Evolutionary conservation across 2,329 filamentous ascomycete species (phyloP), one percentile per base, ranked within the genome.

Genomic region (Cephalotrichum gorgonifer): DNA sequence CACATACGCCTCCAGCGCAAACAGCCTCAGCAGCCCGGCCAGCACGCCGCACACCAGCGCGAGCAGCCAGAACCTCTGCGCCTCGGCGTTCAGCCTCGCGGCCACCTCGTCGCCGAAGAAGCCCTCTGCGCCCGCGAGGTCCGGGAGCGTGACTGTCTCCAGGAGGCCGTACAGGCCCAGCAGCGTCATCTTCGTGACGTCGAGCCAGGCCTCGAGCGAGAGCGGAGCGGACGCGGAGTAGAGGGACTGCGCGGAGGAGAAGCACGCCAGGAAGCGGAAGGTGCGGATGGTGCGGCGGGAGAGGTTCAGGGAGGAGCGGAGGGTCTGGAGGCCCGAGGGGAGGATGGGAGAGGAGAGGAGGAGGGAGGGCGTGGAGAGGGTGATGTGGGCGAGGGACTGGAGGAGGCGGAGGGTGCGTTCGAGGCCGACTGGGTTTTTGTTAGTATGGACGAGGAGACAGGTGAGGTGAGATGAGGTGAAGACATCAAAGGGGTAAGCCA

Each of bases 31-130:
- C 28, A 70, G 27, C 2, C 68, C 65, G 23, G 68, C 57, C 3
- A 74, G 39, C 0, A 78, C 64, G 1, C 74, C 77, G 51, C 75
- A 73, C 11, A 65, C 65, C 22, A 88, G 65, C 0, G 75, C 74
- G 35, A 81, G 76, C 54, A 87, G 76, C 85, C 85, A 89, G 62
- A 85, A 81, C 47, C 79, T 74, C 64, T 85, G 79, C 1, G 76
- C 78, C 63, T 88, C 81, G 22, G 74, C 52, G 43, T 78, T 69
- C 4, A 85, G 56, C 25, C 53, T 56, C n/a, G 56, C 55, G 15
- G 73, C 72, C 61, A 68, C 58, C 33, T 70, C 72, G 1, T 73
- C 56, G 1, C 72, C 74, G 53, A 79, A 54, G 6, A 39, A n/a
- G 48, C 66, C 67, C 39, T 64, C 56, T 17, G 75, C 60, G 17